These are phyloP conservation scores for Suillus hirtellus DNA, from an alignment of 768 basidiomycete species.

Conservation along the genomic window DNA sequence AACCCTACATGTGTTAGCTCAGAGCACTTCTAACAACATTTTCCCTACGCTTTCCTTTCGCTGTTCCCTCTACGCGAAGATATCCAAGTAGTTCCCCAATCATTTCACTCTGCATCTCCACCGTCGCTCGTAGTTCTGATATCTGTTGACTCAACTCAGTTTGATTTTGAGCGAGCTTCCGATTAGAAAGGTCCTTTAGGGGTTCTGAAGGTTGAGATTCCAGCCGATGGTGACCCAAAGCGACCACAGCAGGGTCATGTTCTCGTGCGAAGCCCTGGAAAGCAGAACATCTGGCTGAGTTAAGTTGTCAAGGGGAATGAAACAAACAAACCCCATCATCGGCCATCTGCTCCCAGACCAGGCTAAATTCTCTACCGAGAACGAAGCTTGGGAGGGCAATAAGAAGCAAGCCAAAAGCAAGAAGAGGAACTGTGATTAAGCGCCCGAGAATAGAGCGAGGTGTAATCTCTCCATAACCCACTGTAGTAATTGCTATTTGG, in stretches of 20 bases:
- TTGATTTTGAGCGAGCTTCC: slow-evolving; percentile 66
- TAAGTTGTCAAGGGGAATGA: background rate
- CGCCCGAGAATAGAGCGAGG: slow-evolving; percentile 88
- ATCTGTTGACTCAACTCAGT: slow-evolving; percentile 68
- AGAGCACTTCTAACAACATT: slow-evolving; percentile 15
- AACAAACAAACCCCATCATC: slow-evolving; percentile 40
- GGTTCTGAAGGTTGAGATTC: slow-evolving; percentile 17
- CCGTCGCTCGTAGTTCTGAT: slow-evolving; percentile 48
- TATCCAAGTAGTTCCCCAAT: slow-evolving; percentile 32
- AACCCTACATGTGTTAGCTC: slow-evolving; percentile 14
- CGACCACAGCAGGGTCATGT: slow-evolving; percentile 20
- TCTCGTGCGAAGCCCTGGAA: slow-evolving; percentile 14
- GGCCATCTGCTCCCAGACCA: slow-evolving; percentile 86
- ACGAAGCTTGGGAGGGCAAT: slow-evolving; percentile 93
- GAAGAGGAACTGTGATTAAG: slow-evolving; percentile 80
- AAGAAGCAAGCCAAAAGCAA: slow-evolving; percentile 83
- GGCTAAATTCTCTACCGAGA: slow-evolving; percentile 86
- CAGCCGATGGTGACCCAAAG: slow-evolving; percentile 17
- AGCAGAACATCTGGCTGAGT: slow-evolving; percentile 8
- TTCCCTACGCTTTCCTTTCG: slow-evolving; percentile 20
- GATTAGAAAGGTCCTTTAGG: slow-evolving; percentile 51
- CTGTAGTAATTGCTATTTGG: slow-evolving; percentile 76
- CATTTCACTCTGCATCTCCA: slow-evolving; percentile 62
- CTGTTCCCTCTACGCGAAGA: slow-evolving; percentile 17
- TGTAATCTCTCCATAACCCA: slow-evolving; percentile 91